Base-by-base conservation (phyloP, 768 basidiomycete genomes). In the Amanita rubescens region DNA sequence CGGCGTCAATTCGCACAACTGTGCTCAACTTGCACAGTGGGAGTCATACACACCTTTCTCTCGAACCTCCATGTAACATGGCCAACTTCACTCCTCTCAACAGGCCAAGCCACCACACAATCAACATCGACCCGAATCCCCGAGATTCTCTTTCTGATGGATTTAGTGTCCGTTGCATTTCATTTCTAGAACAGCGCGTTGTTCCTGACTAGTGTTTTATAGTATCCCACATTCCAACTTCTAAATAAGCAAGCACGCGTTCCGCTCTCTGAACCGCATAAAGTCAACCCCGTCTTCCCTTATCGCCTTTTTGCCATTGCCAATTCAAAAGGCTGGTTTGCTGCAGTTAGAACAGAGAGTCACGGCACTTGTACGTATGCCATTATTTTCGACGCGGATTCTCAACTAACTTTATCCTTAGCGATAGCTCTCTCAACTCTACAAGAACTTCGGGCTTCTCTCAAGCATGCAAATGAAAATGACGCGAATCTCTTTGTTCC, bases 291-390 rank as follows among this genome's bases (percentile, higher is more conserved):
- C 5, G 73, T 75, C 22, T 66, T 61, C 43, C 54, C 60, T 7
- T 79, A 76, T 37, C 74, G 67, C 50, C 70, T 85, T 15, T 79
- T 91, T 58, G 75, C 81, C 3, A 71, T 78, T 2, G 74, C 82
- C 2, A 86, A 83, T 61, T 67, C 71, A 11, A 76, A 71, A 57
- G 84, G 80, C 25, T 90, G 82, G 81, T 90, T 90, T 65, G 84
- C 79, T 43, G 85, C 86, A 30, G 76, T 80, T 9, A 73, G 60
- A 41, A 60, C 67, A 46, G 52, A 53, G 20, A 45, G 44, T 43
- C 61, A 66, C 49, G 59, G 67, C 49, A 59, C 66, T 54, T 50
- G 17, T 49, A 33, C 30, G 52, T 46, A 45, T 48, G 49, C 49
- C 44, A 17, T 17, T 20, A 20, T 46, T 38, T 27, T 42, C 27